Evolutionary conservation across 148 eudicot genomes (phyloP).

Genomic region (Silene latifolia): DNA sequence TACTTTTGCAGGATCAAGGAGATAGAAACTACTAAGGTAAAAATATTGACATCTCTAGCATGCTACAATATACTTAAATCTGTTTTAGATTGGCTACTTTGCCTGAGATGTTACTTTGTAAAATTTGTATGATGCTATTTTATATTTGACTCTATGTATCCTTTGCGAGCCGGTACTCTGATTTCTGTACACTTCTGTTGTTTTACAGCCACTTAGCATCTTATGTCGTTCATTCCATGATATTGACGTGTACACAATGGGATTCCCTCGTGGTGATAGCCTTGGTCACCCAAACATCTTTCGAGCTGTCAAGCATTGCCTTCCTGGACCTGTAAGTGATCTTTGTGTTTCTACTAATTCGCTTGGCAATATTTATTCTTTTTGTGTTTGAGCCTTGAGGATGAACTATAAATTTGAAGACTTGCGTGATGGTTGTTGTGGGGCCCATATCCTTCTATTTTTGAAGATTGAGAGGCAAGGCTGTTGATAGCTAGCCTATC

Average conservation of each 20-base stretch:
- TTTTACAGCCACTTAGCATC: conserved; percentile 83
- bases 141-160: background rate
- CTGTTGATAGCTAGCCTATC: background rate
- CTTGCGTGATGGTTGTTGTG: background rate
- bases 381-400: background rate
- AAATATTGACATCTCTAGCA: conserved; percentile 17
- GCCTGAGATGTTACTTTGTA: conserved; percentile 3
- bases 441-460: background rate
- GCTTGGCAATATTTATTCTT: background rate
- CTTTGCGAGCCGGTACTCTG: background rate
- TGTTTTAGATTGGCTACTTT: background rate
- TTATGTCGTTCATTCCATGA: conserved; percentile 79
- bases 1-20: conserved; percentile 62
- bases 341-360: background rate
- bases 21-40: conserved; percentile 67
- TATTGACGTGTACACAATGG: conserved; percentile 74
- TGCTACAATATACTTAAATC: conserved; percentile 10
- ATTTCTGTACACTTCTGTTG: conserved; percentile 20
- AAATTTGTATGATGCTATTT: too few relatives aligned
- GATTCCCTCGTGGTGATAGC: conserved; percentile 79
- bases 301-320: conserved; percentile 76
- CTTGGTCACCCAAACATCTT: conserved; percentile 62
- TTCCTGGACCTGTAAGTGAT: conserved; percentile 86
- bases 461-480: background rate
- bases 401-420: background rate